Evolutionary conservation across 2,329 filamentous ascomycete species (phyloP).

Genomic region (Hypoxylon sp.): DNA sequence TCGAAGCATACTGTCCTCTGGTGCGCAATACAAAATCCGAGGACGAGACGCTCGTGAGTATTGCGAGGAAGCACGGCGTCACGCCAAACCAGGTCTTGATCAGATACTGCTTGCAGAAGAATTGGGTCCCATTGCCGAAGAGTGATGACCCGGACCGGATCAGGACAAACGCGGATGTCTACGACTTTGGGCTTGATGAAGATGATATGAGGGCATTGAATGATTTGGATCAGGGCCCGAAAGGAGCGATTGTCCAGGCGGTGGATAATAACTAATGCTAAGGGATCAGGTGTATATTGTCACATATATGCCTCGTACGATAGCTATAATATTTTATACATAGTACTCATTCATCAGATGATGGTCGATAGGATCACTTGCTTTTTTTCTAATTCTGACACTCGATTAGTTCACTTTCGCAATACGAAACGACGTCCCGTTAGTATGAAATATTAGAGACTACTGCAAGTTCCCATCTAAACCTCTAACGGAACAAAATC

Average conservation of each 20-base stretch:
- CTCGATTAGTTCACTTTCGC: too few relatives aligned
- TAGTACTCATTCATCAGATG: not conserved
- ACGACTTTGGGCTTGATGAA: conserved; percentile 69
- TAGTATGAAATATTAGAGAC: too few relatives aligned
- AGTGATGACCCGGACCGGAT: conserved; percentile 73
- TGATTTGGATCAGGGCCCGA: conserved; percentile 64
- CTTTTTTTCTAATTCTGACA: not conserved
- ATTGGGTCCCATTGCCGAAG: conserved; percentile 78
- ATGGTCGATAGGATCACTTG: not conserved
- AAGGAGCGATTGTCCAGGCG: conserved; percentile 56
- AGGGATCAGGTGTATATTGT: not conserved
- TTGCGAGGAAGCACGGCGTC: conserved; percentile 73
- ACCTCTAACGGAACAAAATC: too few relatives aligned
- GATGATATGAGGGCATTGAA: conserved; percentile 72
- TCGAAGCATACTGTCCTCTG: conserved; percentile 68
- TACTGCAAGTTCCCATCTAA: too few relatives aligned
- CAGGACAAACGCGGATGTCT: conserved; percentile 72
- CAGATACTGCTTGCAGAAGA: conserved; percentile 79
- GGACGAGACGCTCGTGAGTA: conserved; percentile 68
- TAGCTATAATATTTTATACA: not conserved
- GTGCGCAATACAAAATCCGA: conserved; percentile 74
- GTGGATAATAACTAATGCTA: conserved; percentile 42
- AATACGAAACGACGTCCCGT: too few relatives aligned
- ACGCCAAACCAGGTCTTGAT: conserved; percentile 76
- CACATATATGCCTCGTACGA: not conserved